These are phyloP conservation scores for Pseudogymnoascus sp. DNA, from an alignment of 2,329 filamentous ascomycete genomes.

Conservation along the genomic window DNA sequence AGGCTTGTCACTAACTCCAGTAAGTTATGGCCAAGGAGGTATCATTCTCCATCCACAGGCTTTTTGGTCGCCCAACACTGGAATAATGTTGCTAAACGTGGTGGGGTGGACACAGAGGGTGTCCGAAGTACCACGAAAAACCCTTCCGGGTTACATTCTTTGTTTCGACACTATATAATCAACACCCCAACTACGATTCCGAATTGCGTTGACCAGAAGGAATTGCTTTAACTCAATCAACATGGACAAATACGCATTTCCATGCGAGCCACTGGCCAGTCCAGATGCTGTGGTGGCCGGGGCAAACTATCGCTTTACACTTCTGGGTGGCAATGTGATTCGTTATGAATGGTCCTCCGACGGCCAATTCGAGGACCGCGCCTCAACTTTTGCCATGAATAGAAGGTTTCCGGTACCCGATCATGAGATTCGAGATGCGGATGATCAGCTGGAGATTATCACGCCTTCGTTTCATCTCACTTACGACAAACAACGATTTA, in stretches of 20 bases:
- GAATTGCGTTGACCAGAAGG: neutral
- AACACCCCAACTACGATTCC: neutral
- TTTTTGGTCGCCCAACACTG: neutral
- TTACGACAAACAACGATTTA: constrained; percentile 53
- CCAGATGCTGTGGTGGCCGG: constrained; percentile 39
- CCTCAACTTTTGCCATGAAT: constrained; percentile 54
- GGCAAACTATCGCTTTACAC: constrained; percentile 50
- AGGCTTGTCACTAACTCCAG: neutral
- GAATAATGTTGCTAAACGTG: neutral
- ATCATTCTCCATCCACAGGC: neutral
- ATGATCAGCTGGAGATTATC: constrained; percentile 45
- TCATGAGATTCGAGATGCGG: constrained; percentile 37
- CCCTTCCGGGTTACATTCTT: neutral
- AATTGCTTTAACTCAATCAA: neutral
- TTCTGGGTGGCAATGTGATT: constrained; percentile 49
- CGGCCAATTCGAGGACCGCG: constrained; percentile 53
- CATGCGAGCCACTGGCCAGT: constrained; percentile 37
- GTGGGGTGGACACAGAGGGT: neutral
- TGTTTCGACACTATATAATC: neutral
- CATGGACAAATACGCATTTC: constrained; percentile 21
- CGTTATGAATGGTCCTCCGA: constrained; percentile 58
- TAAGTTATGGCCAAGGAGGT: neutral
- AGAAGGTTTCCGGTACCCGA: constrained; percentile 41
- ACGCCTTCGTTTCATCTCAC: constrained; percentile 48
- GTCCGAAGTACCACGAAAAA: neutral